Evolutionary conservation across 495 filamentous ascomycete species (phyloP).

Genomic region (Hyphodiscus hymeniophilus): DNA sequence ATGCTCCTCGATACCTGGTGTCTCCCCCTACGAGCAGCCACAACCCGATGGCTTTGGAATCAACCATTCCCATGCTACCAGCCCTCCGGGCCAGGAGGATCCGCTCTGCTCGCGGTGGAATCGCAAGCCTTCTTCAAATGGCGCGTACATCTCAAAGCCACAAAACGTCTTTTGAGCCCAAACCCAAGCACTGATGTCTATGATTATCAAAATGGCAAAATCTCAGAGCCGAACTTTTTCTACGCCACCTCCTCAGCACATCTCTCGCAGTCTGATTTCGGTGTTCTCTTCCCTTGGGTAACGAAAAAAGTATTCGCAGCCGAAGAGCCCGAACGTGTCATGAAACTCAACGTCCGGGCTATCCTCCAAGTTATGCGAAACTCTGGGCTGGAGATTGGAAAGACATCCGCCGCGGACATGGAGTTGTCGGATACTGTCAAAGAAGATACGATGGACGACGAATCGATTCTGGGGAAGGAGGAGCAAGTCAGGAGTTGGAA

Average conservation of each 20-base stretch:
- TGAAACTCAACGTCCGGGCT: constrained; percentile 57
- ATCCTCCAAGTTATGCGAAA: constrained; percentile 51
- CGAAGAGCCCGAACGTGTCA: constrained; percentile 51
- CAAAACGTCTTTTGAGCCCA: constrained; percentile 46
- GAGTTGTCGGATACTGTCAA: constrained; percentile 16
- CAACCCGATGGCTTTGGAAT: constrained; percentile 48
- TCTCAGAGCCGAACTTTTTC: constrained; percentile 45
- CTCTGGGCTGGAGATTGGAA: constrained; percentile 40
- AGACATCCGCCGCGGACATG: constrained; percentile 41
- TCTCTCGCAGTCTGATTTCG: constrained; percentile 69
- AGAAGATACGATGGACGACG: constrained; percentile 10
- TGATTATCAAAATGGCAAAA: constrained; percentile 11
- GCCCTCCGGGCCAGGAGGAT: constrained; percentile 34
- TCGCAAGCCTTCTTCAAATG: constrained; percentile 67
- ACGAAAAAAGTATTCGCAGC: constrained; percentile 48
- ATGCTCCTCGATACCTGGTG: constrained; percentile 70
- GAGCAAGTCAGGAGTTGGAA: constrained; percentile 15
- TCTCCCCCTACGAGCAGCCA: constrained; percentile 50
- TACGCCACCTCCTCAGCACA: constrained; percentile 57
- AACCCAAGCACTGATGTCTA: constrained; percentile 31
- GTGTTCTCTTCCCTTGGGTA: constrained; percentile 63
- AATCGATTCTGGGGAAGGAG: constrained; percentile 7
- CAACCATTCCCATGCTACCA: constrained; percentile 60
- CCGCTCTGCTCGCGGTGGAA: constrained; percentile 51
- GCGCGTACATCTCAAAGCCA: constrained; percentile 52